Evolutionary conservation across 1,284 basidiomycete genomes (phyloP), one percentile per base, ranked within the genome.

Genomic region (Sanghuangporus sanghuang): DNA sequence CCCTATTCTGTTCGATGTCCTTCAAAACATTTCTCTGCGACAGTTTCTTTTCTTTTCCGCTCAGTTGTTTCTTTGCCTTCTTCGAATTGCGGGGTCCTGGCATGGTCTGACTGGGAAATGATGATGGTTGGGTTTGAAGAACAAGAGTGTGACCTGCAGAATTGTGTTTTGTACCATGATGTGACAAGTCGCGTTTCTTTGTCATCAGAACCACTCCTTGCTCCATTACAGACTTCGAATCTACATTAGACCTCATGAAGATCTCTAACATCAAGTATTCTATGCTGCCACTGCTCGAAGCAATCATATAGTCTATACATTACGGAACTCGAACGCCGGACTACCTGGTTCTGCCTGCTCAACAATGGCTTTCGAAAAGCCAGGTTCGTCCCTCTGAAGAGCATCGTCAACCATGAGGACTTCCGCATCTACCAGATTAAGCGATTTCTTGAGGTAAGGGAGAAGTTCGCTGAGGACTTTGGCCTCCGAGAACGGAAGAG

Each of bases 331-430:
- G 69, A 94, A 89, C 11, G 87, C 88, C 46, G 95, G 95, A 42
- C 79, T 81, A 21, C 93, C 95, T 18, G 96, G 96, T 77, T 98
- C 95, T 32, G 94, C 90, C 14, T 78, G 79, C 68, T 96, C 95
- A 58, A 96, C 85, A 68, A 93, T 88, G 66, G 72, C 76, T 68
- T 81, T 81, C 18, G 84, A 86, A 72, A 85, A 89, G 0, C 87
- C 86, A 3, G 79, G 76, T 54, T 77, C 75, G n/a, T 76, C 80
- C 39, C 79, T 77, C 68, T 82, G 82, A 69, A 79, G 75, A 3
- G 88, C 90, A 32, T 94, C 89, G 59, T 91, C 86, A n/a, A 87
- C 86, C 21, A 84, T 79, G 66, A 87, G 73, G 6, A 95, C 79
- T 66, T 90, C 83, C 9, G 88, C 89, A 63, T 90, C 85, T 3